Conservation (phyloP, 441 rosid species). For the Kokia cookei region DNA sequence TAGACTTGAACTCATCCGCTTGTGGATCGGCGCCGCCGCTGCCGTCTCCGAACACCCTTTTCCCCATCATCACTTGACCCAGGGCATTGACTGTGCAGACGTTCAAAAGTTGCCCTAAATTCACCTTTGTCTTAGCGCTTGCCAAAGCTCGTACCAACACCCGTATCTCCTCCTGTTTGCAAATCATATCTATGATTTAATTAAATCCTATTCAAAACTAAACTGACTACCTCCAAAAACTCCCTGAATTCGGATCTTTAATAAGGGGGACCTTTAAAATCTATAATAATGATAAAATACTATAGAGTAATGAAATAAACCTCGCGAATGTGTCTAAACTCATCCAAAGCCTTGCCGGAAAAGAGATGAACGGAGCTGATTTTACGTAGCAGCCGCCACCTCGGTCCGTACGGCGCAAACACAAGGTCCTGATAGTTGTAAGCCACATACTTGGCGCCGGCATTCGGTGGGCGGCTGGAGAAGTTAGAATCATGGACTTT, state of each 20-base stretch:
- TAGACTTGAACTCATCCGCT: conserved; percentile 71
- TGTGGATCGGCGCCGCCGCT: conserved; percentile 37
- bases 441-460: conserved; percentile 76
- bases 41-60: conserved; percentile 46
- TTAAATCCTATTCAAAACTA: no score
- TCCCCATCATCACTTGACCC: conserved; percentile 73
- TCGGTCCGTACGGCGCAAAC: conserved; percentile 73
- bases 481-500: conserved; percentile 65
- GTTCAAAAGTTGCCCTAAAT: conserved; percentile 51
- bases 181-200: background rate
- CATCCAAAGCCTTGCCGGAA: conserved; percentile 76
- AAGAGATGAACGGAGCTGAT: conserved; percentile 69
- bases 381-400: conserved; percentile 83
- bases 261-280: no score
- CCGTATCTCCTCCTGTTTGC: conserved; percentile 36
- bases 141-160: conserved; percentile 38
- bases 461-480: conserved; percentile 73
- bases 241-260: no score
- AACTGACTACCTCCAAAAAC: no score
- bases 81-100: conserved; percentile 63
- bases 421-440: conserved; percentile 83
- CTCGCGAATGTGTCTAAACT: conserved; percentile 62
- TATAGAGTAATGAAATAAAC: conserved; percentile 19
- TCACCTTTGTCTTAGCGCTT: conserved; percentile 25
- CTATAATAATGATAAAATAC: background rate